Evolutionary conservation across 495 filamentous ascomycete genomes (phyloP), one percentile per base, ranked within the genome.

Genomic region (Neurospora sp.): DNA sequence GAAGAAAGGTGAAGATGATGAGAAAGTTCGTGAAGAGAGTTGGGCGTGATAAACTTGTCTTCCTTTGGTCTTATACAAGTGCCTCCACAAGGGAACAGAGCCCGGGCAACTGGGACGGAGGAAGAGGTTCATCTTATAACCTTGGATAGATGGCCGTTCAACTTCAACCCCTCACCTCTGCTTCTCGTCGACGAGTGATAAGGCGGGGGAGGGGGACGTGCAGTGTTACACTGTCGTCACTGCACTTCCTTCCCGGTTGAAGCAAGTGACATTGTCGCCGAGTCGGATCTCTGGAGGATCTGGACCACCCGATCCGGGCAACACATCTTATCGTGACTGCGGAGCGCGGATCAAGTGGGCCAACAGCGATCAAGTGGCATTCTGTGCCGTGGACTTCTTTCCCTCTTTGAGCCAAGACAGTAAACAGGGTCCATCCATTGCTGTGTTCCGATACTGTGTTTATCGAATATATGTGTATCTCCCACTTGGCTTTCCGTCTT

Each of bases 11-110:
- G 75, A 40, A 6, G 78, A 71, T n/a, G 69, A 16, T 7, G 75
- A 75, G 70, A 77, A 83, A 75, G 69, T 80, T 73, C 69, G 82
- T 35, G 75, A 78, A 31, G 27, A 35, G 27, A 66, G 54, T 27
- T 35, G 14, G 27, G 27, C 54, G 54, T 66, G 27, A 66, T 35
- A 66, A 27, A 66, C 54, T 66, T 18, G 54, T 66, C 31, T 35
- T 66, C 27, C 54, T 66, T 66, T 66, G 54, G 23, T 66, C 27
- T 66, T 66, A 66, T 66, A 35, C 54, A 66, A 66, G 54, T 66
- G 54, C 27, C 31, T 66, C 14, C 23, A 62, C 23, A 66, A 16
- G 6, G 54, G 54, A 66, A 66, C 54, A 31, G 54, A 66, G 54
- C 54, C 54, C 54, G 54, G 27, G 27, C 54, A 66, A 10, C 54